Base-by-base conservation (phyloP, 2,329 filamentous ascomycete genomes). In the Pseudocercospora crystallina region DNA sequence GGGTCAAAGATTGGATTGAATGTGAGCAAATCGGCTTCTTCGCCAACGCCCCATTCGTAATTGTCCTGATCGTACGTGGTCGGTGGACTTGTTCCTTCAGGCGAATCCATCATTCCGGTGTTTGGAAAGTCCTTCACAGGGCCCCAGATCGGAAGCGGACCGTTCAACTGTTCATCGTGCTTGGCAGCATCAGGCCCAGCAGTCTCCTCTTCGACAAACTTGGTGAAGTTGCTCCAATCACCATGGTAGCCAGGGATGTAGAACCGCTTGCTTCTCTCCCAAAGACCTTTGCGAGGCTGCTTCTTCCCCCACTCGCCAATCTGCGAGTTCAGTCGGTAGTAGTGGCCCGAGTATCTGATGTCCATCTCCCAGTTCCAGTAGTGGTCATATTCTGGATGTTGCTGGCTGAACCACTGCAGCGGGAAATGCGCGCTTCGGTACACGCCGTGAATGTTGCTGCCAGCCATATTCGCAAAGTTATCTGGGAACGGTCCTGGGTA, bases 311-410 rank as follows among this genome's bases (percentile, higher is more conserved):
- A 89, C 5, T 79, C 72, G 20, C 75, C 74, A 8, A 91, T 71
- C 57, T 82, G 82, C 61, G 83, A 80, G 54, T 90, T 81, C 60
- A 94, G 81, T 63, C 94, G 87, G 69, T 91, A 92, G 73, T 91
- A 87, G 62, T 94, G 88, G 8, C 89, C 89, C 0, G 83, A 87
- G 63, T 87, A 86, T 37, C 89, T 82, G 36, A 88, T 80, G 67
- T 95, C 89, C 82, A 95, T 89, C 68, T 95, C 90, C 89, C 89
- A 92, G 70, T 92, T 92, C 88, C 89, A 94, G 69, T 74, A 76
- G 53, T 74, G 77, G 58, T 79, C 76, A 56, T 78, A 79, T 56
- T 78, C 75, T 12, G 71, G 74, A 47, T 74, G 73, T 45, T 75
- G 69, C 60, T 78, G 76, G 10, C 73, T 67, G 58, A 79, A 79